Conservation (phyloP, 208 protist species). For the Paratrypanosoma confusum region DNA sequence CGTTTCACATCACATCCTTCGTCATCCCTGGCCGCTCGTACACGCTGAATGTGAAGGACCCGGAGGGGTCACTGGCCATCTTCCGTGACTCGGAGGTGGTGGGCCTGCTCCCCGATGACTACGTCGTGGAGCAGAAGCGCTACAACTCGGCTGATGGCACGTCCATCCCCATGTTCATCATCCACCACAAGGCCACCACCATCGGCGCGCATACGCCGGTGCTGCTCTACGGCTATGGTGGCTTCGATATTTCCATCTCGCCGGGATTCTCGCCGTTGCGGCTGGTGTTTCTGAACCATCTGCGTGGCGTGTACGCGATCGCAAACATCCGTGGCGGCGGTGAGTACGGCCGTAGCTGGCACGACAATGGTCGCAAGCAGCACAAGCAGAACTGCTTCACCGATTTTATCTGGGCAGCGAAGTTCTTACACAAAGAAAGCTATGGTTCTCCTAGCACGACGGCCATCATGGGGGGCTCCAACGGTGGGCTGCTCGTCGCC, state of each 20-base stretch:
- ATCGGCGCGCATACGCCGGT: slow-evolving; percentile 56
- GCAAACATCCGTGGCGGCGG: slow-evolving; percentile 93
- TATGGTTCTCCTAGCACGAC: slow-evolving; percentile 80
- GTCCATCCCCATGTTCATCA: slow-evolving; percentile 91
- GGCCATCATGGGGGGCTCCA: slow-evolving; percentile 88
- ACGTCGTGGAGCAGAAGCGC: slow-evolving; percentile 82
- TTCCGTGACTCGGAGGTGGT: slow-evolving; percentile 64
- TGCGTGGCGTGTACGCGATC: slow-evolving; percentile 76
- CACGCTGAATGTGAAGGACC: slow-evolving; percentile 61
- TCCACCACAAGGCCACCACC: slow-evolving; percentile 58
- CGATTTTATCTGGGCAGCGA: slow-evolving; percentile 70
- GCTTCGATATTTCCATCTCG: slow-evolving; percentile 86
- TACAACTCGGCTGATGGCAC: slow-evolving; percentile 87
- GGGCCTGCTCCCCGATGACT: slow-evolving; percentile 57
- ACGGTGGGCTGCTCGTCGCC: slow-evolving; percentile 91
- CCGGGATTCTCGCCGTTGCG: slow-evolving; percentile 63
- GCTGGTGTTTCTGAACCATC: slow-evolving; percentile 72
- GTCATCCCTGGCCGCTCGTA: slow-evolving; percentile 75
- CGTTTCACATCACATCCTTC: slow-evolving; percentile 89
- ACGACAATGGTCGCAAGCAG: slow-evolving; percentile 70
- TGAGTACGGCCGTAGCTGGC: slow-evolving; percentile 92
- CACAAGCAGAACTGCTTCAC: slow-evolving; percentile 88
- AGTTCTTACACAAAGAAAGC: slow-evolving; percentile 57
- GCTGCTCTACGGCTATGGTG: slow-evolving; percentile 91
- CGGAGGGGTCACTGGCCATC: slow-evolving; percentile 35